Evolutionary conservation across 2,329 filamentous ascomycete species (phyloP).

Genomic region (Colletotrichum neosansevieriae): DNA sequence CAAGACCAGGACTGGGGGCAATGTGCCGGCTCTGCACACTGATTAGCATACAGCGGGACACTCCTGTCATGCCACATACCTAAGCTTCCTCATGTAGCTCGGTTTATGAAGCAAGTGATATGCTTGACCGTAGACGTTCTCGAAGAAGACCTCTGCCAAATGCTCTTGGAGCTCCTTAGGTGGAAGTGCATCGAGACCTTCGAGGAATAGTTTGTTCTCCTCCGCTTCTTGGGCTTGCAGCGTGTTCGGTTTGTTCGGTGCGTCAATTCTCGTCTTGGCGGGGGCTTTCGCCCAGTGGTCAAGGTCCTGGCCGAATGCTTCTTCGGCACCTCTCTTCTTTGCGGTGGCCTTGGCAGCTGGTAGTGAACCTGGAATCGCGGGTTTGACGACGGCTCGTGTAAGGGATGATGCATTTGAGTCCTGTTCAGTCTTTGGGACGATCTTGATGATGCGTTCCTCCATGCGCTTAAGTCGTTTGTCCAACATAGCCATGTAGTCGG

Average conservation of each 20-base stretch:
- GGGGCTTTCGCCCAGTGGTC: constrained; percentile 81
- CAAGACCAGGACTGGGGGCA: constrained; percentile 92
- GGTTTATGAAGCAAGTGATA: constrained; percentile 97
- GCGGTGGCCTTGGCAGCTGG: constrained; percentile 63
- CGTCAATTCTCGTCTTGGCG: constrained; percentile 61
- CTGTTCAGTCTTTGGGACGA: constrained; percentile 88
- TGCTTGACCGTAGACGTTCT: constrained; percentile 93
- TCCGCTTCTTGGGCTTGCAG: constrained; percentile 74
- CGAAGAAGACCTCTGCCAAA: constrained; percentile 93
- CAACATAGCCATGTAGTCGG: constrained; percentile 99
- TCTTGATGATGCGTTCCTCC: constrained; percentile 97
- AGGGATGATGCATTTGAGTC: constrained; percentile 73
- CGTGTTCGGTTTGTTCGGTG: constrained; percentile 63
- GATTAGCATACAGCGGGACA: constrained; percentile 41
- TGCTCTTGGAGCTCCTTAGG: constrained; percentile 92
- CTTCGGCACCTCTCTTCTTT: constrained; percentile 87
- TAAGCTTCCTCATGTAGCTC: constrained; percentile 91
- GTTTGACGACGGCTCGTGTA: constrained; percentile 86
- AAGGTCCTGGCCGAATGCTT: constrained; percentile 86
- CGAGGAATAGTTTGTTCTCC: constrained; percentile 81
- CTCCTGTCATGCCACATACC: constrained; percentile 58
- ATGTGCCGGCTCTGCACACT: constrained; percentile 71
- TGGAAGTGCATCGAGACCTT: constrained; percentile 86
- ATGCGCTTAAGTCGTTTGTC: constrained; percentile 96
- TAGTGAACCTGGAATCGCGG: constrained; percentile 71